Base-by-base conservation (phyloP, 371 early-diverging fungal species). In the Mortierella sp. region DNA sequence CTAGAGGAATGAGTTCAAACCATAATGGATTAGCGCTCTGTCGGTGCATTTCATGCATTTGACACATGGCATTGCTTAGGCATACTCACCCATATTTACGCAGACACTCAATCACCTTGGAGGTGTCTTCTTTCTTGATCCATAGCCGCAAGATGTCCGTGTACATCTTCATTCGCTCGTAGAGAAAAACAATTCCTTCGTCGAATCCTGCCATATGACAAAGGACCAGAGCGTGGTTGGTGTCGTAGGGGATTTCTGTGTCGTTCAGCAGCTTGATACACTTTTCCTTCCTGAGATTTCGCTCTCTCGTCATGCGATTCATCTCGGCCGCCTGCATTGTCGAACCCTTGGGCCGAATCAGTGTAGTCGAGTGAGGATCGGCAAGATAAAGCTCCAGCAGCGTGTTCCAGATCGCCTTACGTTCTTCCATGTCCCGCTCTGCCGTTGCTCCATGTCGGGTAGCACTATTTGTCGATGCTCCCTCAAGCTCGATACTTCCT, bases 351-450 rank as follows among this genome's bases (percentile, higher is more conserved):
- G 68, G 31, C 62, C 70, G 24, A 57, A 60, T n/a, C n/a, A n/a
- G n/a, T 0, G 55, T 49, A 2, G 54, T 43, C 31, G 54, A 55
- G 1, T 69, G 74, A 7, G 79, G 71, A 48, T 88, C 87, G 59
- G 87, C 86, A 64, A 97, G 74, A 62, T 95, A 94, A n/a, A 96
- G 85, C 64, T 98, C 96, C 65, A 98, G 67, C 27, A 98, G 79
- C 0, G 96, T 95, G 63, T 93, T 92, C 92, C 96, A 96, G 6
- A 94, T 86, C 1, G 90, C 82, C 58, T 87, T 86, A 27, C 83
- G 85, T 39, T 88, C 88, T 27, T 90, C 89, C 71, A 79, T 59
- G 22, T 74, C 81, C 56, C 71, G 52, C 8, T 62, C 69, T n/a
- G 60, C 48, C 13, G 54, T 56, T 12, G 44, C 16, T 21, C 77